Evolutionary conservation across 345 rosid genomes (phyloP), one percentile per base, ranked within the genome.

Genomic region (Turritis glabra): DNA sequence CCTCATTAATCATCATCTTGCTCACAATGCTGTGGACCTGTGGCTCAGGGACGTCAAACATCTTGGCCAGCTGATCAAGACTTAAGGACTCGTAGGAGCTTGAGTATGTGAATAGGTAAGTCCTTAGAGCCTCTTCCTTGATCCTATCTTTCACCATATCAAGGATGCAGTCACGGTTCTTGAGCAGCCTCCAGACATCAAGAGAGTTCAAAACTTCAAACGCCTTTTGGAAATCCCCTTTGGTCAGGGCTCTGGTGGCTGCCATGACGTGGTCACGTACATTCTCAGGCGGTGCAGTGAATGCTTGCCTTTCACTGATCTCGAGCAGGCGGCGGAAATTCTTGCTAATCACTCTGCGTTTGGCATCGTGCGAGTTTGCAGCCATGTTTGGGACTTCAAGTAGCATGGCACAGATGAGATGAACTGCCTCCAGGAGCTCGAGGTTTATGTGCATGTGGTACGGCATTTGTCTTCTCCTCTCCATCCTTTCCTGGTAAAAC

Each of bases 391-490:
- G 93, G 47, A 93, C 98, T 82, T 93, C 98, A 54, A 93, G 90
- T 33, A 93, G 90, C 97, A 93, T 91, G 58, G 98, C 97, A 77
- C 97, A 83, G 29, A 84, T 87, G 53, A 93, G 88, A 69, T 93
- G 97, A 48, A 89, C 93, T 58, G 98, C 92, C 77, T 93, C 98
- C 32, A 93, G 81, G 55, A 91, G 97, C 82, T 93, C 98, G 8
- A 91, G 96, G 82, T 93, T 93, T 57, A 93, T 81, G 87, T 93
- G 98, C 98, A 93, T 91, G 73, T 91, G 98, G 73, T 91, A 91
- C 5, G 98, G 98, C 97, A 93, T 93, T 74, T 91, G 97, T 26
- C 92, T 91, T 74, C 98, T 89, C 83, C 96, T 88, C 72, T 93
- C 98, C 80, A 89, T 26, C 79, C 96, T 88, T 77, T 93, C 97